phyloP scores from a whole-genome alignment of 1,139 yeast genomes.

The Nematodospora anomalae region DNA sequence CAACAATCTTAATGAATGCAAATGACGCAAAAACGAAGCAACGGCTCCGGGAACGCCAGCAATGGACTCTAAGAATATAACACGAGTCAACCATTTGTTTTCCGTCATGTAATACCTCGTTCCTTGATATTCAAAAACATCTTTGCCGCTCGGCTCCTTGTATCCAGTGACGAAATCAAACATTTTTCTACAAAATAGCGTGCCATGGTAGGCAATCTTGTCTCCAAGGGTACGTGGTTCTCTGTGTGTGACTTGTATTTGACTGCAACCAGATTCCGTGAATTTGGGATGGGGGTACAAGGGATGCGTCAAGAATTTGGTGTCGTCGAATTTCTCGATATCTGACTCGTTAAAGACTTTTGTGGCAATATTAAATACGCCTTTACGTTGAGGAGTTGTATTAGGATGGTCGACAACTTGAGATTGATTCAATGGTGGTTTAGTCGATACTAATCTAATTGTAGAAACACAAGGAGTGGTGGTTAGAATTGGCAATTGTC shows the following conservation, averaged over 20 bases:
- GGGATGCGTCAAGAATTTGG: constrained; percentile 40
- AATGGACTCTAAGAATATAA: constrained; percentile 66
- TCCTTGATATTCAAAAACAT: constrained; percentile 40
- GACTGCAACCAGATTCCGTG: constrained; percentile 46
- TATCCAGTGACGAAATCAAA: constrained; percentile 72
- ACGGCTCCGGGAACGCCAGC: constrained; percentile 84
- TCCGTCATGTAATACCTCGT: constrained; percentile 59
- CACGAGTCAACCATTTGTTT: constrained; percentile 66
- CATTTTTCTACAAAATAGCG: constrained; percentile 43
- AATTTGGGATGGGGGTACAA: constrained; percentile 59
- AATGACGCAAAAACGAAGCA: constrained; percentile 68
- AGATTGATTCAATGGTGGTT: constrained; percentile 1
- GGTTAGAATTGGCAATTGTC: background rate
- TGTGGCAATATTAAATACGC: constrained; percentile 30
- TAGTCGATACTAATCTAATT: constrained; percentile 4
- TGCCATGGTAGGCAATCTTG: constrained; percentile 49
- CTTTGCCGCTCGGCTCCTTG: constrained; percentile 45
- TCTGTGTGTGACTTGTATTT: constrained; percentile 53
- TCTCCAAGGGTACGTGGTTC: constrained; percentile 51
- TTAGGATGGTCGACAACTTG: background rate
- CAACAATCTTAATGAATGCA: constrained; percentile 59
- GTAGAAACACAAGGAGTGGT: background rate
- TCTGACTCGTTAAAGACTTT: constrained; percentile 26
- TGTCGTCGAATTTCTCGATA: constrained; percentile 28
- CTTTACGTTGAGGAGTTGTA: constrained; percentile 1